Evolutionary conservation across 129 eudicot species (phyloP).

Genomic region (Artemisia tridentata): DNA sequence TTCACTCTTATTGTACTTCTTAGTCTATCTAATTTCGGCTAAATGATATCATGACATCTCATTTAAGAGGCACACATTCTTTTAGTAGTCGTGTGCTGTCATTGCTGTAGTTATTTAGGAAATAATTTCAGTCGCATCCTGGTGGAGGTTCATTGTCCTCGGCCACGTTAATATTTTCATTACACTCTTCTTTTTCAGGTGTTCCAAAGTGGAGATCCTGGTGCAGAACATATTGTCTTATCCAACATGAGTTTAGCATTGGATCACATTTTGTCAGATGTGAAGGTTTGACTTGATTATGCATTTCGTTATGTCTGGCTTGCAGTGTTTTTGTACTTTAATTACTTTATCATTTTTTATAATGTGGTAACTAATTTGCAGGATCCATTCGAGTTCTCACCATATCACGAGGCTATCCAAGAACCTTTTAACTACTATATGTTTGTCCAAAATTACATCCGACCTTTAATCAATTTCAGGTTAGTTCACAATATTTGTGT

Average conservation of each 20-base stretch:
- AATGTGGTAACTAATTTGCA: conserved; percentile 35
- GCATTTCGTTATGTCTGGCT: background rate
- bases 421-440: conserved; percentile 76
- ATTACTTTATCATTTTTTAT: background rate
- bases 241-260: conserved; percentile 81
- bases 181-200: conserved; percentile 49
- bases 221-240: conserved; percentile 64
- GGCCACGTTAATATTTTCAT: background rate
- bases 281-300: conserved; percentile 50
- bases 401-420: conserved; percentile 81
- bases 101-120: background rate
- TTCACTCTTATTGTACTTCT: too few relatives aligned
- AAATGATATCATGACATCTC: too few relatives aligned
- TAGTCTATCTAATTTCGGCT: too few relatives aligned
- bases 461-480: conserved; percentile 88
- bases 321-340: background rate
- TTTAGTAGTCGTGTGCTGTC: too few relatives aligned
- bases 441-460: conserved; percentile 75
- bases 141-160: background rate
- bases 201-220: conserved; percentile 61
- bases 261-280: conserved; percentile 73
- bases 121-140: background rate
- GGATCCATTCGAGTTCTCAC: conserved; percentile 89
- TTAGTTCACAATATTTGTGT: conserved; percentile 30
- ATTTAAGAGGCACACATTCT: too few relatives aligned